Evolutionary conservation across 495 filamentous ascomycete genomes (phyloP).

Genomic region (Pseudoneurospora amorphoporcata): DNA sequence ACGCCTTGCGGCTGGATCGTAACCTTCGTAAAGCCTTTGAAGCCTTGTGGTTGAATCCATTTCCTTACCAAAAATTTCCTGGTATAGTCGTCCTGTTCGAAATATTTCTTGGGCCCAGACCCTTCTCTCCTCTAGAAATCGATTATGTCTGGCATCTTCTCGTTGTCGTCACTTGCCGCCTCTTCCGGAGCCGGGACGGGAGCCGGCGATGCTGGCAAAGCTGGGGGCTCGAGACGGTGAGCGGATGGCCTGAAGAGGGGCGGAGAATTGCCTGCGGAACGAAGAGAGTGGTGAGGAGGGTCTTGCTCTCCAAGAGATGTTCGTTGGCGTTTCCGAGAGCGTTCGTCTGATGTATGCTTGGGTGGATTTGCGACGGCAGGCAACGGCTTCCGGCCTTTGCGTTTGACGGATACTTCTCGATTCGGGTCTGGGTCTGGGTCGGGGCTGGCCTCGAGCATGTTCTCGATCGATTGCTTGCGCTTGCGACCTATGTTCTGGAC

Average conservation of each 20-base stretch:
- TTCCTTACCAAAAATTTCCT: background rate
- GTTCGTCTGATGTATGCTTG: background rate
- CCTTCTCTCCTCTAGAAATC: background rate
- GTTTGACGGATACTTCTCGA: background rate
- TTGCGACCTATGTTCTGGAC: background rate
- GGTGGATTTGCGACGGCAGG: background rate
- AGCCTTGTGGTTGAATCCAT: background rate
- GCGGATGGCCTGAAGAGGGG: background rate
- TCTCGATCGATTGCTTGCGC: background rate
- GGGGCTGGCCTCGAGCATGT: background rate
- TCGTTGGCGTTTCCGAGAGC: background rate
- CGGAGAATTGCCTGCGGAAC: conserved; percentile 10
- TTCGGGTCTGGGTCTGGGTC: background rate
- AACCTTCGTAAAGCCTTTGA: background rate
- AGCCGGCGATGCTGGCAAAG: background rate
- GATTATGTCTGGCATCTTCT: background rate
- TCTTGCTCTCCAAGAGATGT: background rate
- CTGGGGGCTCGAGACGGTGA: background rate
- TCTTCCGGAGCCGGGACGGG: background rate
- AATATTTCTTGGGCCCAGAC: background rate
- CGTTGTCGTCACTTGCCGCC: background rate
- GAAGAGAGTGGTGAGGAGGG: too few relatives aligned
- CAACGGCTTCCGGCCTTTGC: background rate
- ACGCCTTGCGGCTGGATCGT: background rate
- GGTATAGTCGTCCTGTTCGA: background rate